Percentiles rank a stretch among this genome's conserved stretches.
These are phyloP conservation scores for Chalciporus sphaerocephalus DNA, from an alignment of 768 basidiomycete genomes.

Conservation along the genomic window DNA sequence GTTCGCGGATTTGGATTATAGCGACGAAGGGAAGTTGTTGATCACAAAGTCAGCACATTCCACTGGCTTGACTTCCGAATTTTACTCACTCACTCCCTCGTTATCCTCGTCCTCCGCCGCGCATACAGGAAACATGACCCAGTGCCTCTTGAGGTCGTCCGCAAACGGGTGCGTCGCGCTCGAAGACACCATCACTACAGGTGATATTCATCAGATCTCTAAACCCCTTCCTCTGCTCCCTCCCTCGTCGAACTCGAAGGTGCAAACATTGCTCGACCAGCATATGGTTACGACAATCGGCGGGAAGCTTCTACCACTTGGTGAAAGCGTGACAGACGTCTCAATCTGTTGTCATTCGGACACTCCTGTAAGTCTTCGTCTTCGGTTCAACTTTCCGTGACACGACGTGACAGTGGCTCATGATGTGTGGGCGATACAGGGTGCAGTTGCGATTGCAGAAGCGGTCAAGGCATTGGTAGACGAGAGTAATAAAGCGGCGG, in stretches of 20 bases:
- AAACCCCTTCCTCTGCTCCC: too few relatives aligned
- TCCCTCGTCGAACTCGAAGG: constrained; percentile 34
- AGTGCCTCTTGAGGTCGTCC: constrained; percentile 40
- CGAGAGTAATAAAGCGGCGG: constrained; percentile 41
- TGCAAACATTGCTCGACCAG: constrained; percentile 39
- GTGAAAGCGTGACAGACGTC: constrained; percentile 43
- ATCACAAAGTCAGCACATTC: constrained; percentile 57
- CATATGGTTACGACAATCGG: constrained; percentile 47
- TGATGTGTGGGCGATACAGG: constrained; percentile 32
- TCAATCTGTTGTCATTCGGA: constrained; percentile 67
- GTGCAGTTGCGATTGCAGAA: constrained; percentile 48
- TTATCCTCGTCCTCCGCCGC: neutral
- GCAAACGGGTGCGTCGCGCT: constrained; percentile 36
- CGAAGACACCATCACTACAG: too few relatives aligned
- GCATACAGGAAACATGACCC: constrained; percentile 48
- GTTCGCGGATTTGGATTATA: constrained; percentile 66
- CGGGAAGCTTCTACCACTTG: constrained; percentile 41
- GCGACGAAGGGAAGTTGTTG: constrained; percentile 49
- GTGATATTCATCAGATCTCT: too few relatives aligned
- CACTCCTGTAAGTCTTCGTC: constrained; percentile 45
- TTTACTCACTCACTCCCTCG: neutral
- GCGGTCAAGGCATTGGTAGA: constrained; percentile 55
- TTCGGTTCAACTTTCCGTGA: too few relatives aligned
- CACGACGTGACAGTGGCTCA: too few relatives aligned
- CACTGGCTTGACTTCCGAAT: neutral